Conservation (phyloP, 164 flowering plant species). For the Nelumbo lutea region DNA sequence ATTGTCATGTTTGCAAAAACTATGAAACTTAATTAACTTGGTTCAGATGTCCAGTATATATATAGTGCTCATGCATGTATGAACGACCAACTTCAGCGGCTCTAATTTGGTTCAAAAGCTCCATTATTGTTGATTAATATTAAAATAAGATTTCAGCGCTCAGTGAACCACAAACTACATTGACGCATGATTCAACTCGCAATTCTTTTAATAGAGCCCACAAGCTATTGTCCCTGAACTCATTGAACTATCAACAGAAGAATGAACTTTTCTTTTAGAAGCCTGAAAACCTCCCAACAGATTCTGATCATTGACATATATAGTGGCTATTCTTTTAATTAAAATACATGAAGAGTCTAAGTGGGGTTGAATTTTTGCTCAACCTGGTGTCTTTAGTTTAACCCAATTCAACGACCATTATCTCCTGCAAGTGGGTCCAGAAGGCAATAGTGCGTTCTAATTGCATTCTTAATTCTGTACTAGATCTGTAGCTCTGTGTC, state of each 20-base stretch:
- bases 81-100: not conserved
- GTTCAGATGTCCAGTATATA: not conserved
- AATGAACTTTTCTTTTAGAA: not conserved
- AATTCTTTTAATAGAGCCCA: not conserved
- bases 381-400: too few relatives aligned
- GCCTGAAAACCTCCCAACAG: not conserved
- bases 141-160: not conserved
- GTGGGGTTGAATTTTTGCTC: too few relatives aligned
- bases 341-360: not conserved
- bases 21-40: not conserved
- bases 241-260: not conserved
- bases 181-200: constrained; percentile 1
- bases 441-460: too few relatives aligned
- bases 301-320: not conserved
- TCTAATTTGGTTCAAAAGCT: not conserved
- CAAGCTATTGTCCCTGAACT: not conserved
- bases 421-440: too few relatives aligned
- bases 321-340: not conserved
- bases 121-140: not conserved
- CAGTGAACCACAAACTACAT: not conserved
- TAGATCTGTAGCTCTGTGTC: too few relatives aligned
- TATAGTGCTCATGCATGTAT: not conserved
- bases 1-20: not conserved
- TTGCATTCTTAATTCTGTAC: too few relatives aligned
- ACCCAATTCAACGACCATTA: too few relatives aligned